Conservation (phyloP, 805 yeast genomes). For the Schizosaccharomyces osmophilus region DNA sequence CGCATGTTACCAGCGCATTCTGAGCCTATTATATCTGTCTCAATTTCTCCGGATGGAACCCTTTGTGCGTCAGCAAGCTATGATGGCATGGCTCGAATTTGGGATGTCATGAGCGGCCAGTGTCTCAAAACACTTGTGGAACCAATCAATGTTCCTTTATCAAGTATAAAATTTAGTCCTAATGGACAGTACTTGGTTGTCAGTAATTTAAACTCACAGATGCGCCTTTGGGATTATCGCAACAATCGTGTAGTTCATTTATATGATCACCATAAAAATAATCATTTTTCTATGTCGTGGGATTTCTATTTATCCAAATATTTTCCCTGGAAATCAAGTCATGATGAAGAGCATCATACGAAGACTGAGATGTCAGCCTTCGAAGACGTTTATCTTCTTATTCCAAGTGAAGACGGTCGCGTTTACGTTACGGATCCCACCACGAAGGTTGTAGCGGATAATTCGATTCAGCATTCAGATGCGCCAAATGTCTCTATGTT, state of each 20-base stretch:
- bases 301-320: not conserved
- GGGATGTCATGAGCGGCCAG: conserved; percentile 73
- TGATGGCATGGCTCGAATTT: conserved; percentile 73
- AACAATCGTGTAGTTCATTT: conserved; percentile 60
- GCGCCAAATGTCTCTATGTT: not conserved
- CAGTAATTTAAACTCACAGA: conserved; percentile 53
- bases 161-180: conserved; percentile 49
- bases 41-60: conserved; percentile 55
- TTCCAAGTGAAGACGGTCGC: not conserved
- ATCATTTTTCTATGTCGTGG: not conserved
- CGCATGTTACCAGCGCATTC: conserved; percentile 78
- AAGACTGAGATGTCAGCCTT: not conserved
- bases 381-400: not conserved
- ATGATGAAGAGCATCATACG: not conserved
- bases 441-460: not conserved
- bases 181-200: conserved; percentile 68
- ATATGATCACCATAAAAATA: conserved; percentile 13
- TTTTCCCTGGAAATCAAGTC: not conserved
- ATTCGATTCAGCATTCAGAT: not conserved
- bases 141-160: conserved; percentile 39
- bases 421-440: not conserved
- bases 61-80: conserved; percentile 66
- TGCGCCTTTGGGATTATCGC: conserved; percentile 76
- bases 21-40: conserved; percentile 60
- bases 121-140: conserved; percentile 74